Conservation (phyloP, 192 early-diverging fungal species). For the Gigaspora rosea region DNA sequence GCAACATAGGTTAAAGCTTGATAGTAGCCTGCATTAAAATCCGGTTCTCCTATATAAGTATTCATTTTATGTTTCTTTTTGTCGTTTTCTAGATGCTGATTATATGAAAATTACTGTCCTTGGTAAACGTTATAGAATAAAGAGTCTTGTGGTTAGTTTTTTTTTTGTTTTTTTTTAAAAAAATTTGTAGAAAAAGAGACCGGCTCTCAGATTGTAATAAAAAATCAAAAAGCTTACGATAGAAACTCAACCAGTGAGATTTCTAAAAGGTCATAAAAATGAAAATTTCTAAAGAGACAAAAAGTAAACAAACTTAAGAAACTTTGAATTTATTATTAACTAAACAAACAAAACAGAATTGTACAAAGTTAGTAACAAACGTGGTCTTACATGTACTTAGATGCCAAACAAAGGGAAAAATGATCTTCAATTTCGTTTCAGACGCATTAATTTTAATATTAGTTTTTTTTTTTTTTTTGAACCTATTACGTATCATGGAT, state of each 20-base stretch:
- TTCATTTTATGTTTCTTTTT: not conserved
- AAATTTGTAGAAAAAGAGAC: not conserved
- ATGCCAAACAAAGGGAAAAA: too few species aligned
- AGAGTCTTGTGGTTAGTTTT: too few species aligned
- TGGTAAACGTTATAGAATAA: too few species aligned
- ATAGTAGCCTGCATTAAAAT: conserved; percentile 16
- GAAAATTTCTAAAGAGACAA: not conserved
- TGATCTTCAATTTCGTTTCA: too few species aligned
- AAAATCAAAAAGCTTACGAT: not conserved
- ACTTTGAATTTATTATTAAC: too few species aligned
- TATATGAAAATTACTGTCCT: not conserved
- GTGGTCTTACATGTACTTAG: too few species aligned
- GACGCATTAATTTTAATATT: too few species aligned
- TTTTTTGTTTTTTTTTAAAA: too few species aligned
- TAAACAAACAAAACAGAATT: too few species aligned
- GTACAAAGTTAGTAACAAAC: too few species aligned
- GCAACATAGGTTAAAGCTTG: not conserved
- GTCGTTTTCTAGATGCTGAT: not conserved
- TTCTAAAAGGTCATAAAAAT: not conserved
- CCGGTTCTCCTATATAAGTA: not conserved
- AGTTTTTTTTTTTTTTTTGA: too few species aligned
- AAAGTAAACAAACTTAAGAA: not conserved
- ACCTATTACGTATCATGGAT: too few species aligned
- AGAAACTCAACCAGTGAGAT: conserved; percentile 5
- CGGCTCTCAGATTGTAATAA: not conserved